Conservation (phyloP, 2,329 filamentous ascomycete species). For the Scorias spongiosa region DNA sequence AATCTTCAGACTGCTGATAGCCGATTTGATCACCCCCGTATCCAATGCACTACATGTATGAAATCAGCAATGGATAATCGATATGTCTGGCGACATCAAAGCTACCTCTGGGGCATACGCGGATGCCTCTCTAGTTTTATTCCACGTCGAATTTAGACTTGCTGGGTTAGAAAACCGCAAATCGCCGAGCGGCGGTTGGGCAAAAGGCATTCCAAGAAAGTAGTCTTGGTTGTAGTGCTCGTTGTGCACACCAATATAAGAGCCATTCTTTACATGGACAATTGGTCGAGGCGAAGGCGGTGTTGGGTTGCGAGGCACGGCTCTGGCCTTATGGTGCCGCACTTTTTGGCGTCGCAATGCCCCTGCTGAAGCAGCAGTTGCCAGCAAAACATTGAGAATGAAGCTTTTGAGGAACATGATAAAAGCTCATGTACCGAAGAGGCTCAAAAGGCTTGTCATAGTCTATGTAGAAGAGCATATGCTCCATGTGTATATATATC, state of each 20-base stretch:
- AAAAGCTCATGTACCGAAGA: no score
- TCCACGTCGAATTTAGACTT: slow-evolving; percentile 23
- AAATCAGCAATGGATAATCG: not conserved
- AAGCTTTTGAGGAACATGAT: no score
- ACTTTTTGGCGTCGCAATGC: not conserved
- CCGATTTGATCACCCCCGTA: slow-evolving; percentile 21
- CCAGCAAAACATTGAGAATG: not conserved
- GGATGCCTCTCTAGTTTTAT: slow-evolving; percentile 24
- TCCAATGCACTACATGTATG: slow-evolving; percentile 21
- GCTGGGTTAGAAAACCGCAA: slow-evolving; percentile 20
- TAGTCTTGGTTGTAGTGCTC: slow-evolving; percentile 29
- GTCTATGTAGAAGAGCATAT: no score
- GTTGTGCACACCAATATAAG: slow-evolving; percentile 24
- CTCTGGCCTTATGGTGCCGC: not conserved
- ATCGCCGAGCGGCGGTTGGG: slow-evolving; percentile 20
- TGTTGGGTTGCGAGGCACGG: not conserved
- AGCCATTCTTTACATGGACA: slow-evolving; percentile 29
- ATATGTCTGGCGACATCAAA: not conserved
- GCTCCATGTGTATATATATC: no score
- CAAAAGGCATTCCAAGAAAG: slow-evolving; percentile 30
- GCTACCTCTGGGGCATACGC: slow-evolving; percentile 22
- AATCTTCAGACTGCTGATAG: slow-evolving; percentile 38
- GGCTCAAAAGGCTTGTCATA: no score
- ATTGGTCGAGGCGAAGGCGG: slow-evolving; percentile 11
- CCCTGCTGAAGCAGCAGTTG: not conserved